Conservation (phyloP, 2,329 filamentous ascomycete genomes). For the Colletotrichum tofieldiae region DNA sequence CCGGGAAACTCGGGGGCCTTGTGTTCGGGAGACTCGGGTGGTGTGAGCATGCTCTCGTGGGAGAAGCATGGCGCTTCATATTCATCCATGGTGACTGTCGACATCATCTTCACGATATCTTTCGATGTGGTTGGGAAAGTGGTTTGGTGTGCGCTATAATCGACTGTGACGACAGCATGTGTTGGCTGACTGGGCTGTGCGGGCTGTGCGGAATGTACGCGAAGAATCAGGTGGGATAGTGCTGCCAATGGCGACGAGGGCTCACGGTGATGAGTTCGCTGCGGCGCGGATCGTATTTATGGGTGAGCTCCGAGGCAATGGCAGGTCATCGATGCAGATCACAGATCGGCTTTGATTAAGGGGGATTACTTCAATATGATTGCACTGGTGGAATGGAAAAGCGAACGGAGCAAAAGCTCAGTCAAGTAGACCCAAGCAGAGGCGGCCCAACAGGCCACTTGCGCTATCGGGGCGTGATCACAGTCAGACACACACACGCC, state of each 20-base stretch:
- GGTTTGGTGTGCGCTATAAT: background rate
- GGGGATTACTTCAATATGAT: slow-evolving; percentile 29
- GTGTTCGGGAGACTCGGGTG: slow-evolving; percentile 14
- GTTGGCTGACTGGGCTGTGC: background rate
- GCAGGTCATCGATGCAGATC: slow-evolving; percentile 3
- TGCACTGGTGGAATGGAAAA: background rate
- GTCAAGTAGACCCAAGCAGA: background rate
- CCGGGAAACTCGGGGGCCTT: background rate
- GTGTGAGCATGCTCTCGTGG: slow-evolving; percentile 26
- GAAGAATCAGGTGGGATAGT: background rate
- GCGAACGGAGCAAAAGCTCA: slow-evolving; percentile 11
- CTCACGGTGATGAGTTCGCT: background rate
- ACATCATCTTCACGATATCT: slow-evolving; percentile 35
- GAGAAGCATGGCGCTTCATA: slow-evolving; percentile 39
- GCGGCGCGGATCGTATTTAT: slow-evolving; percentile 6
- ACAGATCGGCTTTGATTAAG: slow-evolving; percentile 2
- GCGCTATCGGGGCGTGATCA: background rate
- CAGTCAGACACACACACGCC: background rate
- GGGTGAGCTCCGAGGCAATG: background rate
- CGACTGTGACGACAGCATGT: slow-evolving; percentile 29
- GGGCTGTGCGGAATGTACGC: background rate
- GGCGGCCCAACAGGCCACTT: slow-evolving; percentile 1
- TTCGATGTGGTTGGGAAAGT: background rate
- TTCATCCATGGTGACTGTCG: slow-evolving; percentile 28
- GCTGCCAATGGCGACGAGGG: background rate